Percentiles rank a stretch among this genome's conserved stretches.
Conservation (phyloP, 108 stramenopile species). For the Nannochloropsis salina region DNA sequence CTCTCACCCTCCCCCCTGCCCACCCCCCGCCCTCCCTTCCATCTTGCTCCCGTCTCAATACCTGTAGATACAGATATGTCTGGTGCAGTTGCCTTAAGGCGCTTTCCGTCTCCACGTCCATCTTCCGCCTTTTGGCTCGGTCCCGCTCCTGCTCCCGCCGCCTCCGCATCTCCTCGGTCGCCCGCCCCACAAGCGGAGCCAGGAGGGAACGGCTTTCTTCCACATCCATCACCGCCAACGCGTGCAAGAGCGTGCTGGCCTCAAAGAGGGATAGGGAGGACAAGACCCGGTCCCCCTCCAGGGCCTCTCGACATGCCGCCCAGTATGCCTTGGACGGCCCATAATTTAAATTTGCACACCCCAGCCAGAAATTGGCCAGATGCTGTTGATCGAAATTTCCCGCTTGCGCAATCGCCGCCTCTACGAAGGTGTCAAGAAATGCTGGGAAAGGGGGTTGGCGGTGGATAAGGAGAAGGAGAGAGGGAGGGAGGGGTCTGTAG, state of each 20-base stretch:
- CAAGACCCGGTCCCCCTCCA: not conserved
- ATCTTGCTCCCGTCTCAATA: not conserved
- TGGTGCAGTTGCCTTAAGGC: not conserved
- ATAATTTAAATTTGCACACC: conserved; percentile 1
- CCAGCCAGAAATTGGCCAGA: not conserved
- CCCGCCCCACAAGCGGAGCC: not conserved
- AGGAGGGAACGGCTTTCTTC: conserved; percentile 10
- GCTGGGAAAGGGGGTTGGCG: not conserved
- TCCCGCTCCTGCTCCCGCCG: not conserved
- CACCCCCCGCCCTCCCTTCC: not conserved
- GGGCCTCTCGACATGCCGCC: not conserved
- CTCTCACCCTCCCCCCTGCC: too few relatives aligned
- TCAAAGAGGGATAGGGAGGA: not conserved
- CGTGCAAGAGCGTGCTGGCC: not conserved
- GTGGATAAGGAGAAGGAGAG: not conserved
- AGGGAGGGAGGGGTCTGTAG: not conserved
- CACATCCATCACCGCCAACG: conserved; percentile 1
- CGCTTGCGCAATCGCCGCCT: not conserved
- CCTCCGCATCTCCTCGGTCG: not conserved
- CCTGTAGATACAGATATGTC: not conserved
- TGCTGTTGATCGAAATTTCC: not conserved
- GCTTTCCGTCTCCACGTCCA: conserved; percentile 3
- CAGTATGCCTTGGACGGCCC: not conserved
- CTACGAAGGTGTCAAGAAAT: not conserved
- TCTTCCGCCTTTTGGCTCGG: not conserved